phyloP scores from a whole-genome alignment of 768 basidiomycete genomes.

The Inosperma sp. region DNA sequence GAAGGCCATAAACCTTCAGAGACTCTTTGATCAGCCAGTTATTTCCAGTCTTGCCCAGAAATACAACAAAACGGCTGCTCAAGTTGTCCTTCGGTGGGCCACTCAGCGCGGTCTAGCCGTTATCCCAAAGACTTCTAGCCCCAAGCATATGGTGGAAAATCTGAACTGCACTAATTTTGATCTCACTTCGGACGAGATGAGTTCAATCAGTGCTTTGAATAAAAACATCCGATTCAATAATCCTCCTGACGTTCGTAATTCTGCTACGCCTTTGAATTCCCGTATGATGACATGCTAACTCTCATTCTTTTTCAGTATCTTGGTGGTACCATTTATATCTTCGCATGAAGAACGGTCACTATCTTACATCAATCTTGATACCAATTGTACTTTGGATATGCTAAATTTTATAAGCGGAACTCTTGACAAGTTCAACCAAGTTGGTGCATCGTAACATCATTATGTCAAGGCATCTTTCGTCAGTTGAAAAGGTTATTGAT shows the following conservation, averaged over 20 bases:
- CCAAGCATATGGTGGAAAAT: constrained; percentile 49
- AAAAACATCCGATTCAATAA: constrained; percentile 30
- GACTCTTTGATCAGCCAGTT: constrained; percentile 48
- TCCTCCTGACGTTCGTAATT: constrained; percentile 29
- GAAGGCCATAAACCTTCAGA: constrained; percentile 47
- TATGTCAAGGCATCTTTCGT: too few relatives aligned
- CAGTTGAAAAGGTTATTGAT: too few relatives aligned
- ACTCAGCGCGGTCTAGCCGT: constrained; percentile 71
- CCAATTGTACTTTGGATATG: too few relatives aligned
- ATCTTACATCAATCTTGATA: background rate
- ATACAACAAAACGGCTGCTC: constrained; percentile 55
- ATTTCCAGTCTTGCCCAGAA: constrained; percentile 44
- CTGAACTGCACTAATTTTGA: constrained; percentile 36
- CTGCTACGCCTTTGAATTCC: constrained; percentile 67
- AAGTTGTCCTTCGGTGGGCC: constrained; percentile 76
- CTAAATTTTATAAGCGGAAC: too few relatives aligned
- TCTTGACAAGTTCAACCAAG: too few relatives aligned
- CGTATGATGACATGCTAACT: background rate
- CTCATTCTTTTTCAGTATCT: constrained; percentile 21
- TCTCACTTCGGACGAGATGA: constrained; percentile 53
- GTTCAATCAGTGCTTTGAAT: constrained; percentile 56
- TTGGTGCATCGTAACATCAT: too few relatives aligned
- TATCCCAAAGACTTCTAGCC: constrained; percentile 65
- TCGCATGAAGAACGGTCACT: constrained; percentile 16
- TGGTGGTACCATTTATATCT: constrained; percentile 45